These are phyloP conservation scores for Aspergillus amoenus DNA, from an alignment of 2,329 filamentous ascomycete genomes.

Conservation along the genomic window DNA sequence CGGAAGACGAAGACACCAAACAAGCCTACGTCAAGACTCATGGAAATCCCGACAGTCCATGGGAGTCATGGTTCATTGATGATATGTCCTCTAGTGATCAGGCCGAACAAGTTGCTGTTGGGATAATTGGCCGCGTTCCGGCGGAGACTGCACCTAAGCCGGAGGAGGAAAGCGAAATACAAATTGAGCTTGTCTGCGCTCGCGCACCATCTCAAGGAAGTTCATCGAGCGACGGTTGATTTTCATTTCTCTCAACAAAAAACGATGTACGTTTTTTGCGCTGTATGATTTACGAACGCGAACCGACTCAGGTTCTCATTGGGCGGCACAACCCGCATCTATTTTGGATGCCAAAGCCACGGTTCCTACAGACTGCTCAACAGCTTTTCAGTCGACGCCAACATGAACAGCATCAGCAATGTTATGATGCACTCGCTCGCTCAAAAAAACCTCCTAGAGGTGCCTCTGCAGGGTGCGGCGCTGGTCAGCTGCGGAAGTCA, in stretches of 20 bases:
- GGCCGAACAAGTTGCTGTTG: conserved; percentile 38
- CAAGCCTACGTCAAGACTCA: conserved; percentile 29
- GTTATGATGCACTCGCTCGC: background rate
- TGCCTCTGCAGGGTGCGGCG: background rate
- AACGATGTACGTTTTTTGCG: background rate
- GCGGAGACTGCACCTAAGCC: conserved; percentile 24
- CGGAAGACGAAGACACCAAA: conserved; percentile 27
- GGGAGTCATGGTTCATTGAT: conserved; percentile 39
- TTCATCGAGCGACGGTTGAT: conserved; percentile 16
- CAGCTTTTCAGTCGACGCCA: background rate
- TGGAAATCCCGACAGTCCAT: conserved; percentile 29
- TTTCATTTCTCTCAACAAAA: background rate
- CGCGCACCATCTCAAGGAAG: conserved; percentile 33
- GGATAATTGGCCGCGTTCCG: conserved; percentile 36
- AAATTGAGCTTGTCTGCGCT: conserved; percentile 37
- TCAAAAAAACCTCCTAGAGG: background rate
- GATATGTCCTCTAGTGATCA: conserved; percentile 33
- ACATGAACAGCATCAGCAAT: background rate
- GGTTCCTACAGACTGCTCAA: background rate
- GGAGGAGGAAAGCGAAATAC: conserved; percentile 29
- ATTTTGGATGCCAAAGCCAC: background rate
- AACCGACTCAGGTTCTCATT: background rate
- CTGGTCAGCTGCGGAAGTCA: conserved; percentile 1
- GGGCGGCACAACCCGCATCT: background rate
- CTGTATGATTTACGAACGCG: background rate